These are phyloP conservation scores for Phytophthora hibernalis DNA, from an alignment of 352 stramenopile genomes.

Conservation along the genomic window DNA sequence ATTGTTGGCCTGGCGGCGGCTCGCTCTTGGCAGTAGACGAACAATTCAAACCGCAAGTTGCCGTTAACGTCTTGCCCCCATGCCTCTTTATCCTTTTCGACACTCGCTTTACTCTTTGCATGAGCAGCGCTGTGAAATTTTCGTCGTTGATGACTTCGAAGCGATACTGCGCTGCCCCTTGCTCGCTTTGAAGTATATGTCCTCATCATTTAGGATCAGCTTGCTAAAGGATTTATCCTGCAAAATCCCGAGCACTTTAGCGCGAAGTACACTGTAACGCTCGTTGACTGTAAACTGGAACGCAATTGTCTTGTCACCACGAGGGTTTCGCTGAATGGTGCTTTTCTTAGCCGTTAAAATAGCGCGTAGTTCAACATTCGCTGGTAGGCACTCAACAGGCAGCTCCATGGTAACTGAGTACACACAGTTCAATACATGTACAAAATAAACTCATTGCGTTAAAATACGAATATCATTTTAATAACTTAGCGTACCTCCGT, in stretches of 20 bases:
- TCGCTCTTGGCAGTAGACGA: not conserved
- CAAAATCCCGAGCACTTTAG: no score
- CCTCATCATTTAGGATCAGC: not conserved
- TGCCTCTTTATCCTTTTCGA: not conserved
- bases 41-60: not conserved
- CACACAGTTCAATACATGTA: no score
- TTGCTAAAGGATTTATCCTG: no score
- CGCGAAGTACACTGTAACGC: no score
- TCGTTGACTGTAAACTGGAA: not conserved
- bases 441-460: no score
- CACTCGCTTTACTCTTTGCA: not conserved
- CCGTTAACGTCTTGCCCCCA: not conserved
- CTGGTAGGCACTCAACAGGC: no score
- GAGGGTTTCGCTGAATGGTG: not conserved
- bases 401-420: no score
- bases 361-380: no score
- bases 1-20: not conserved
- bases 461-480: no score
- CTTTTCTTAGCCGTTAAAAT: no score
- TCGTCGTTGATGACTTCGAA: not conserved
- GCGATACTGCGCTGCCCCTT: not conserved
- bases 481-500: no score
- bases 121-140: not conserved
- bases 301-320: not conserved
- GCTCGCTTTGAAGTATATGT: constrained; percentile 25